Evolutionary conservation across 176 grass and related monocot genomes (phyloP), one percentile per base, ranked within the genome.

Genomic region (Saccharum spontaneum): DNA sequence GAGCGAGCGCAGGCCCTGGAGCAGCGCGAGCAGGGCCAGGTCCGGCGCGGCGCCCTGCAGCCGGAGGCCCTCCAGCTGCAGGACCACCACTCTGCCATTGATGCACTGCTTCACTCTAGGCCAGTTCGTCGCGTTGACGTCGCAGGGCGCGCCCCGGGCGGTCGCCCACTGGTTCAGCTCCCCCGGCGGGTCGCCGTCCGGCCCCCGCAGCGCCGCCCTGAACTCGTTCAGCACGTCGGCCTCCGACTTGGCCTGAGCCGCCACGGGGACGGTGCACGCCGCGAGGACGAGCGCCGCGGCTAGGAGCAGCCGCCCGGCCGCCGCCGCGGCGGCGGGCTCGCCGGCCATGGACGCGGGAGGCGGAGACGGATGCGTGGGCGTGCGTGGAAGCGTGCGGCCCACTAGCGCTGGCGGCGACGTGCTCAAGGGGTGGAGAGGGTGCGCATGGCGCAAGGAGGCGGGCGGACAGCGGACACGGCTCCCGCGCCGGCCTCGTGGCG

Each of bases 11-110:
- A 98, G 91, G 1, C 38, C 41, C 4, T n/a, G 75, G 8, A 98
- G 83, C 1, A 22, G 76, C 0, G 61, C 81, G 36, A 98, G 92
- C 48, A 54, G 22, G 10, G 30, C 4, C 8, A 93, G 31, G 60
- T 68, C 62, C n/a, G 92, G 91, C 24, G 38, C 37, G 0, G 73
- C 4, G 48, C 96, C 93, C 10, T 83, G 61, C 6, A 98, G 91
- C 22, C 26, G 67, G 80, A 95, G 87, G 84, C 54, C 15, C 86
- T 98, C 91, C n/a, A 98, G 84, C 74, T 85, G 69, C 24, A 95
- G 69, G 55, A 85, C 75, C 24, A 48, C 23, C 46, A 98, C 93
- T 12, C 28, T 24, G 62, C 85, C 63, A 3, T 68, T 75, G 17
- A 1, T 2, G 80, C 67, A 8, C 78, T 57, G 83, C 60, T 0